Conservation (phyloP, 2,329 filamentous ascomycete species). For the Fusarium scirpi region DNA sequence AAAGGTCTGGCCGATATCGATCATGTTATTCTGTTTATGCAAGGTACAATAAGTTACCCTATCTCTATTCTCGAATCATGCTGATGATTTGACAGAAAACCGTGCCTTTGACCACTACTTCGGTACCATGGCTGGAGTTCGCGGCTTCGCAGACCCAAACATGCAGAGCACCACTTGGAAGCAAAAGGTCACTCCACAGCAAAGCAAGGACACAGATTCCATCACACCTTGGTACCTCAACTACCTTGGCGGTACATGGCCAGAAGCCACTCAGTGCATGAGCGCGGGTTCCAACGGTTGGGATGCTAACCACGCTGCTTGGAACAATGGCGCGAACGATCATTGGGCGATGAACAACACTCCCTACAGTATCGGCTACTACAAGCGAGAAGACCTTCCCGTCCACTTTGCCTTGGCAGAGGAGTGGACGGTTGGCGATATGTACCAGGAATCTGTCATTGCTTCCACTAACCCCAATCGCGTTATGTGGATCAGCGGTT, state of each 20-base stretch:
- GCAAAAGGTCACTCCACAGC: conserved; percentile 1
- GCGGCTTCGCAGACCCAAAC: conserved; percentile 22
- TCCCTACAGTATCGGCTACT: conserved; percentile 11
- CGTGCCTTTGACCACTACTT: conserved; percentile 26
- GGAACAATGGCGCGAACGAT: conserved; percentile 64
- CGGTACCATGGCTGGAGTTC: conserved; percentile 20
- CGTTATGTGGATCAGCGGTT: conserved; percentile 63
- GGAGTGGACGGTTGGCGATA: conserved; percentile 53
- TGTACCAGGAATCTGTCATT: conserved; percentile 67
- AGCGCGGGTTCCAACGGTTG: conserved; percentile 64
- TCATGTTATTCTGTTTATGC: conserved; percentile 19
- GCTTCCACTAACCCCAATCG: conserved; percentile 66
- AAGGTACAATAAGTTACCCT: background rate
- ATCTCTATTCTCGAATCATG: too few relatives aligned
- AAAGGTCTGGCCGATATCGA: conserved; percentile 14
- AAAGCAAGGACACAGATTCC: conserved; percentile 2
- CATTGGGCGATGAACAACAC: conserved; percentile 61
- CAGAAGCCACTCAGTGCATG: conserved; percentile 67
- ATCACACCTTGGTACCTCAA: conserved; percentile 63
- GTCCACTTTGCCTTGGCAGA: conserved; percentile 12
- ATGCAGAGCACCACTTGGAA: conserved; percentile 8
- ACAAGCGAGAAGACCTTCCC: conserved; percentile 5
- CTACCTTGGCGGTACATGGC: conserved; percentile 63
- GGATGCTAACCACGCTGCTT: conserved; percentile 62
- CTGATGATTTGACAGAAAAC: background rate